These are phyloP conservation scores for Puccinia horiana DNA, from an alignment of 1,284 basidiomycete species.

Conservation along the genomic window DNA sequence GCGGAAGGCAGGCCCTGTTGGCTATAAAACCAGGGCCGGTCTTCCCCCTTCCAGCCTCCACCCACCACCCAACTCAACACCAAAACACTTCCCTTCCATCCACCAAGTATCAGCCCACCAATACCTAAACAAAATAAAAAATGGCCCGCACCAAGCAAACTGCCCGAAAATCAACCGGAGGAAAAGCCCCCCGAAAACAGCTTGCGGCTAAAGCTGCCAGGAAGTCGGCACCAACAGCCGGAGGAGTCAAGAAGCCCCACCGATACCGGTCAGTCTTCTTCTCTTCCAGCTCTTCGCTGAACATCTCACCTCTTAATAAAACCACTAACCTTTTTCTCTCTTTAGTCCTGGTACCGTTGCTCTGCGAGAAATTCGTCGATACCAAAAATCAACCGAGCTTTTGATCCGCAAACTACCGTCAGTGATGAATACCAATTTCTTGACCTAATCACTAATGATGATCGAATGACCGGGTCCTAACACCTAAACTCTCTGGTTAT, in stretches of 20 bases:
- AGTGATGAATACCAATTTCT: neutral
- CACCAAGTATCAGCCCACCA: neutral
- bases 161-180: slow-evolving; percentile 67
- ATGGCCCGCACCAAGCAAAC: slow-evolving; percentile 63
- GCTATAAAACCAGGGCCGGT: neutral
- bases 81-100: no score
- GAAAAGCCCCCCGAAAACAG: slow-evolving; percentile 64
- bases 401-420: slow-evolving; percentile 59
- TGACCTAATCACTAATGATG: neutral
- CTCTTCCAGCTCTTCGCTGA: neutral
- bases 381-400: slow-evolving; percentile 61
- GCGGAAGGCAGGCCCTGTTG: neutral
- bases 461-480: neutral
- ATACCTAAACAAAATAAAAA: neutral
- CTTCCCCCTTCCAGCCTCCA: no score
- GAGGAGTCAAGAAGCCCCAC: slow-evolving; percentile 57
- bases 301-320: no score
- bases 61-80: no score
- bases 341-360: slow-evolving; percentile 56
- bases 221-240: slow-evolving; percentile 62
- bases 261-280: slow-evolving; percentile 62
- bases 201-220: slow-evolving; percentile 63
- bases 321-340: neutral
- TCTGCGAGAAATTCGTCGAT: slow-evolving; percentile 55
- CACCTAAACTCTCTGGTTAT: no score